Evolutionary conservation across 1,284 basidiomycete species (phyloP).

Genomic region (Sanghuangporus baumii): DNA sequence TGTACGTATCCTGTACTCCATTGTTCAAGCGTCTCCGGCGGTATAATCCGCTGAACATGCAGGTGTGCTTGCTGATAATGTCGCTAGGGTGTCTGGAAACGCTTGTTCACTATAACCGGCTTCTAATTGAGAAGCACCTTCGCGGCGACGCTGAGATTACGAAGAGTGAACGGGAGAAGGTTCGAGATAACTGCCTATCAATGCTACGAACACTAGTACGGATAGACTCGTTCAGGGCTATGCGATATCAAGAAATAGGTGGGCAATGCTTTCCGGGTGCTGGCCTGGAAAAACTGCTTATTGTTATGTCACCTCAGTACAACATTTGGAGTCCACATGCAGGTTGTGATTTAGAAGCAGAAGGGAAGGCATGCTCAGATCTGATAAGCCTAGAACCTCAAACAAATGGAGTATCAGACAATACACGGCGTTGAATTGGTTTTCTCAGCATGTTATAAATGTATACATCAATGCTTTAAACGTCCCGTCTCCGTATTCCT

Average conservation of each 20-base stretch:
- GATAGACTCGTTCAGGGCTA: constrained; percentile 54
- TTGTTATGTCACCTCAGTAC: not conserved
- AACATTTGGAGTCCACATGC: not conserved
- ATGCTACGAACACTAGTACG: constrained; percentile 48
- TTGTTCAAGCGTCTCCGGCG: not conserved
- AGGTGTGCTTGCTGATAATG: not conserved
- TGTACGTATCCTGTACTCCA: constrained; percentile 49
- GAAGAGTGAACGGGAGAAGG: constrained; percentile 30
- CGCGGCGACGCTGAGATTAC: constrained; percentile 5
- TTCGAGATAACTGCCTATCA: constrained; percentile 44
- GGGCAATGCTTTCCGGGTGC: constrained; percentile 22
- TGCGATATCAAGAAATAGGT: constrained; percentile 63
- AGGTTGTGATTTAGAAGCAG: not conserved
- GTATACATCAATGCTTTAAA: not conserved
- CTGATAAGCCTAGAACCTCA: not conserved
- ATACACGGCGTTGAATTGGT: not conserved
- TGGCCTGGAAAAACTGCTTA: not conserved
- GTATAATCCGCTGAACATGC: not conserved
- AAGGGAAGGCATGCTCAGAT: not conserved
- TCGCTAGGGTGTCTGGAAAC: constrained; percentile 87
- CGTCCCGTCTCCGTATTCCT: not conserved
- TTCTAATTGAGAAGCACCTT: constrained; percentile 45
- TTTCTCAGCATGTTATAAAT: not conserved
- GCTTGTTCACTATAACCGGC: constrained; percentile 73
- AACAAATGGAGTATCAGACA: not conserved